Evolutionary conservation across 2,329 filamentous ascomycete genomes (phyloP).

Genomic region (Fusarium praegraminearum): DNA sequence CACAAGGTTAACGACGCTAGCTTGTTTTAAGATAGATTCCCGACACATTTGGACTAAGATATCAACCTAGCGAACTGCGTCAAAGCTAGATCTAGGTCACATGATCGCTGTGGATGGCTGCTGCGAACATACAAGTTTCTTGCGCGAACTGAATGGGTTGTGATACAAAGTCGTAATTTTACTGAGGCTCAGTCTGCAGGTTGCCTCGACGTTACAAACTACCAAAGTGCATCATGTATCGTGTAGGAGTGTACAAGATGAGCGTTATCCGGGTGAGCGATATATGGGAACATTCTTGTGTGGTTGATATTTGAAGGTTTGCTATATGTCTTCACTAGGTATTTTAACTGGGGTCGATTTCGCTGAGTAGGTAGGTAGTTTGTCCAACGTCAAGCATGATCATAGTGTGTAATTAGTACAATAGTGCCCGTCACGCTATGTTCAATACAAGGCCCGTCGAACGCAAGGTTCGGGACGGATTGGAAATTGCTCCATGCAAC

Average conservation of each 20-base stretch:
- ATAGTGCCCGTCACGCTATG: neutral
- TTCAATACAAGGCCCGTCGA: neutral
- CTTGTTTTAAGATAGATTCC: constrained; percentile 26
- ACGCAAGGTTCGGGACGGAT: neutral
- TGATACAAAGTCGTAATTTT: neutral
- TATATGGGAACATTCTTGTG: neutral
- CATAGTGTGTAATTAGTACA: neutral
- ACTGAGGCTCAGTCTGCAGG: neutral
- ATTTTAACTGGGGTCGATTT: neutral
- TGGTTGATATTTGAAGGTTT: neutral
- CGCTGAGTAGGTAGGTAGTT: neutral
- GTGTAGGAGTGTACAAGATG: neutral
- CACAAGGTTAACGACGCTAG: constrained; percentile 19
- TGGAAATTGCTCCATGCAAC: constrained; percentile 10
- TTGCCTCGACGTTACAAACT: neutral
- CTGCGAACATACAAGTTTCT: neutral
- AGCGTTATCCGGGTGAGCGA: neutral
- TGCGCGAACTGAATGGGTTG: neutral
- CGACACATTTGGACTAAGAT: neutral
- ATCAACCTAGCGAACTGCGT: neutral
- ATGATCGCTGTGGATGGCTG: neutral
- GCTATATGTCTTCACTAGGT: neutral
- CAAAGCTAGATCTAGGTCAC: neutral
- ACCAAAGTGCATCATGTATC: neutral
- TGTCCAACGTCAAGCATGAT: neutral